Evolutionary conservation across 352 stramenopile species (phyloP).

Genomic region (Globisporangium echinulatum): DNA sequence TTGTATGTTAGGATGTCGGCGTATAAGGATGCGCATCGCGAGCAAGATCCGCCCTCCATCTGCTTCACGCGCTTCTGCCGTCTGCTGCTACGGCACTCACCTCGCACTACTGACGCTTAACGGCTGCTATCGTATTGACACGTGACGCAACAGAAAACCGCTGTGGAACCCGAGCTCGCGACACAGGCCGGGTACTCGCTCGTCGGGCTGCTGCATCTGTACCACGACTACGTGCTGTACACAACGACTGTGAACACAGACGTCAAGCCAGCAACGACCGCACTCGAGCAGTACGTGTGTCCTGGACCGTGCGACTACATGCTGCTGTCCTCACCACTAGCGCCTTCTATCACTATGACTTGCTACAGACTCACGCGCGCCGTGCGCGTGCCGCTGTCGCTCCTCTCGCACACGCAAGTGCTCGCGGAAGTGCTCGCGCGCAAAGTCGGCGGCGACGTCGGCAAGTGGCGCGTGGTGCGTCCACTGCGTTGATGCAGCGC

Average conservation of each 20-base stretch:
- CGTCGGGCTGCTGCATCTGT: conserved; percentile 66
- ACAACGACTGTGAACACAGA: conserved; percentile 26
- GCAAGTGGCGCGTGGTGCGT: conserved; percentile 66
- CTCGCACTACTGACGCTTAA: neutral
- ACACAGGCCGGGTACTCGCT: conserved; percentile 76
- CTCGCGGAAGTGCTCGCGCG: conserved; percentile 67
- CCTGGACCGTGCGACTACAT: neutral
- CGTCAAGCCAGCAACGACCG: conserved; percentile 11
- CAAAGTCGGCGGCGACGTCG: conserved; percentile 58
- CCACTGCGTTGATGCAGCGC: no score
- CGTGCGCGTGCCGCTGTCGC: conserved; percentile 61
- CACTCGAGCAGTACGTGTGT: conserved; percentile 21
- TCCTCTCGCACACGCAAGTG: conserved; percentile 79
- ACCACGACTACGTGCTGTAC: conserved; percentile 81
- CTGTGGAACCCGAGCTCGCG: conserved; percentile 55
- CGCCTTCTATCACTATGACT: no score
- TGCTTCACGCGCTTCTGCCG: neutral
- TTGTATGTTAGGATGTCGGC: neutral
- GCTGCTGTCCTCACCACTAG: neutral
- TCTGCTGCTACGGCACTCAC: conserved; percentile 1
- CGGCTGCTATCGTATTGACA: neutral
- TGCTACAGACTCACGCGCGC: conserved; percentile 38
- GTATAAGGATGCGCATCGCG: no score
- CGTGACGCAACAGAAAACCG: conserved; percentile 29
- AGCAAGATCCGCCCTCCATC: neutral